phyloP scores from a whole-genome alignment of 179 eudicot species.

The Corrigiola litoralis region DNA sequence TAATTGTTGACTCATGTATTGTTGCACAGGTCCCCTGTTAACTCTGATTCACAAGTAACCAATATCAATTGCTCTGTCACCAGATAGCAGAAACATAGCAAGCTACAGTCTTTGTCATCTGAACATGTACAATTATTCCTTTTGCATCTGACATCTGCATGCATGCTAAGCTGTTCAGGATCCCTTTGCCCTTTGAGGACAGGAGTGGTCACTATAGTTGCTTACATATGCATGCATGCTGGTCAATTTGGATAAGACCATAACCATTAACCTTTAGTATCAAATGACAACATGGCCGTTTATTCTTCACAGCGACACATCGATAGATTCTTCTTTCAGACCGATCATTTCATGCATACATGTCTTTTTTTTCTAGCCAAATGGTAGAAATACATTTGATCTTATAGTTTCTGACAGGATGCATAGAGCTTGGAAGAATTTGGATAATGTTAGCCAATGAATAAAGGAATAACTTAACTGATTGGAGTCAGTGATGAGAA shows the following conservation, averaged over 20 bases:
- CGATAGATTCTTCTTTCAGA: constrained; percentile 10
- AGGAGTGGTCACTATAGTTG: constrained; percentile 12
- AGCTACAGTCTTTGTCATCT: background rate
- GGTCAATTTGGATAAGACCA: constrained; percentile 24
- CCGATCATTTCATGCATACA: constrained; percentile 7
- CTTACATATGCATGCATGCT: constrained; percentile 13
- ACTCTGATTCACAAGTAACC: background rate
- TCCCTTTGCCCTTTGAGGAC: constrained; percentile 14
- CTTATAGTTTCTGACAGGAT: background rate
- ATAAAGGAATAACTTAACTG: constrained; percentile 9
- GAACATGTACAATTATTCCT: background rate
- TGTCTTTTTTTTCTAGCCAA: constrained; percentile 4
- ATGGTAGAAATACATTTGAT: constrained; percentile 16
- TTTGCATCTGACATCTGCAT: constrained; percentile 12
- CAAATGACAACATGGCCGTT: constrained; percentile 11
- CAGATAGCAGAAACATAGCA: background rate
- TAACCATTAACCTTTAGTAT: constrained; percentile 8
- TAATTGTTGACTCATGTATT: no score
- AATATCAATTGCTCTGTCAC: background rate
- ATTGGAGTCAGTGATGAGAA: constrained; percentile 6
- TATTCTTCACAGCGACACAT: background rate
- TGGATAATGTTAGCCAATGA: constrained; percentile 6
- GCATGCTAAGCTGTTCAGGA: constrained; percentile 9
- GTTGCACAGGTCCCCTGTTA: background rate
- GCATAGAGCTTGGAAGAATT: constrained; percentile 8